phyloP scores from a whole-genome alignment of 2,329 filamentous ascomycete genomes.

The Thelonectria discophora region DNA sequence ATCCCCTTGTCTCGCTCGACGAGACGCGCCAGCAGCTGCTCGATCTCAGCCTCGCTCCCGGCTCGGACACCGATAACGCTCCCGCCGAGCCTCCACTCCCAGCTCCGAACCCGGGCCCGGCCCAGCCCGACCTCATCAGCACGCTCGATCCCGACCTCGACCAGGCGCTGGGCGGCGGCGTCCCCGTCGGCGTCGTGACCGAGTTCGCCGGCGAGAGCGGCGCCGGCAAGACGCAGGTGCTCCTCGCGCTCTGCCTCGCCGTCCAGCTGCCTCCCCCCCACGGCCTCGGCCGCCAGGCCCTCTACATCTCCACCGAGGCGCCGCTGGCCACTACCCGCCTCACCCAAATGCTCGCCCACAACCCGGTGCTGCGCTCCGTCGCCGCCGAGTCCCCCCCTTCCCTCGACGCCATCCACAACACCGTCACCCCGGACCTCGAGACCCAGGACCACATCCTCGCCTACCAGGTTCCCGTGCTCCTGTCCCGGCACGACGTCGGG shows the following conservation, averaged over 20 bases:
- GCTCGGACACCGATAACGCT: conserved; percentile 10
- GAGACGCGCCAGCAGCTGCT: neutral
- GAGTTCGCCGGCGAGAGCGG: conserved; percentile 95
- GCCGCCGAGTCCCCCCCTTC: conserved; percentile 58
- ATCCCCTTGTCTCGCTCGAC: conserved; percentile 36
- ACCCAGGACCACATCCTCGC: conserved; percentile 93
- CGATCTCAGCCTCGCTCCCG: neutral
- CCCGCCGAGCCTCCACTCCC: conserved; percentile 12
- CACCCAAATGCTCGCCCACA: conserved; percentile 75
- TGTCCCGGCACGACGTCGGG: conserved; percentile 78
- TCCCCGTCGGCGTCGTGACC: conserved; percentile 82
- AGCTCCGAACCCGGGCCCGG: conserved; percentile 5
- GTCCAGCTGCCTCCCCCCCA: conserved; percentile 80
- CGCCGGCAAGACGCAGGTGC: conserved; percentile 93
- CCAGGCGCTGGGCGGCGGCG: conserved; percentile 74
- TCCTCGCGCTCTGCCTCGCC: conserved; percentile 84
- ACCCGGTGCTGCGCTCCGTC: conserved; percentile 65
- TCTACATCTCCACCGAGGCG: conserved; percentile 96
- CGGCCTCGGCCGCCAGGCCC: conserved; percentile 75
- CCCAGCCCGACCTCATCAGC: conserved; percentile 64
- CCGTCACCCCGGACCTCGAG: conserved; percentile 88
- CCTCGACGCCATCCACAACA: conserved; percentile 79
- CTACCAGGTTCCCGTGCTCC: conserved; percentile 89
- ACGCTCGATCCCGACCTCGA: conserved; percentile 83
- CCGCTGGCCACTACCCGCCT: conserved; percentile 84